Evolutionary conservation across 257 asterid species (phyloP).

Genomic region (Ilex asprella): DNA sequence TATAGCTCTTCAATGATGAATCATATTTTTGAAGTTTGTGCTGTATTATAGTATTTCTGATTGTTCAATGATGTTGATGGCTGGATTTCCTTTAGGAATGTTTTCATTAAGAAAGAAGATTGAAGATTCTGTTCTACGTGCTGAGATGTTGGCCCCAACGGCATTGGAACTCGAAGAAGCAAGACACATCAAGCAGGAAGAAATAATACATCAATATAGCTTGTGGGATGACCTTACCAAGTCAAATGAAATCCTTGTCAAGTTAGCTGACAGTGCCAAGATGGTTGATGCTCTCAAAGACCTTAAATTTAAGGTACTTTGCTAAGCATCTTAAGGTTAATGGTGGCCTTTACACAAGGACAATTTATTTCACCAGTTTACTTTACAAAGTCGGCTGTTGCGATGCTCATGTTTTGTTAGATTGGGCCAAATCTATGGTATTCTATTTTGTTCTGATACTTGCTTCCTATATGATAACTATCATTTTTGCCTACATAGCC

Average conservation of each 20-base stretch:
- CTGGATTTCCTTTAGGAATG: slow-evolving; percentile 37
- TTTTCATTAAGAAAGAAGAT: slow-evolving; percentile 67
- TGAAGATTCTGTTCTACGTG: slow-evolving; percentile 71
- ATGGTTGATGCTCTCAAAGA: slow-evolving; percentile 63
- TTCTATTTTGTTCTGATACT: too few relatives aligned
- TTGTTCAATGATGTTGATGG: not conserved
- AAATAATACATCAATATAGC: slow-evolving; percentile 46
- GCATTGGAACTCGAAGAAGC: slow-evolving; percentile 70
- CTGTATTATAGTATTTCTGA: not conserved
- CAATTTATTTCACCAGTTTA: too few relatives aligned
- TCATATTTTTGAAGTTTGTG: not conserved
- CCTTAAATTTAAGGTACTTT: slow-evolving; percentile 53
- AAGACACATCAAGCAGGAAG: slow-evolving; percentile 44
- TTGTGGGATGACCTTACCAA: slow-evolving; percentile 68
- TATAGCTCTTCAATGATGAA: not conserved
- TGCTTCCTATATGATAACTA: too few relatives aligned
- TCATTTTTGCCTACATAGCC: not conserved
- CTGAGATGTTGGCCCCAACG: slow-evolving; percentile 60
- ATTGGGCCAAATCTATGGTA: not conserved
- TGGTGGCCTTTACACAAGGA: not conserved
- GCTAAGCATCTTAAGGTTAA: not conserved
- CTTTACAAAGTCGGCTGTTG: not conserved
- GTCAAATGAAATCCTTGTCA: slow-evolving; percentile 52
- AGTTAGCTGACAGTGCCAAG: slow-evolving; percentile 60
- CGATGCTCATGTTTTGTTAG: not conserved